Base-by-base conservation (phyloP, 768 basidiomycete species). In the Tylopilus balloui region DNA sequence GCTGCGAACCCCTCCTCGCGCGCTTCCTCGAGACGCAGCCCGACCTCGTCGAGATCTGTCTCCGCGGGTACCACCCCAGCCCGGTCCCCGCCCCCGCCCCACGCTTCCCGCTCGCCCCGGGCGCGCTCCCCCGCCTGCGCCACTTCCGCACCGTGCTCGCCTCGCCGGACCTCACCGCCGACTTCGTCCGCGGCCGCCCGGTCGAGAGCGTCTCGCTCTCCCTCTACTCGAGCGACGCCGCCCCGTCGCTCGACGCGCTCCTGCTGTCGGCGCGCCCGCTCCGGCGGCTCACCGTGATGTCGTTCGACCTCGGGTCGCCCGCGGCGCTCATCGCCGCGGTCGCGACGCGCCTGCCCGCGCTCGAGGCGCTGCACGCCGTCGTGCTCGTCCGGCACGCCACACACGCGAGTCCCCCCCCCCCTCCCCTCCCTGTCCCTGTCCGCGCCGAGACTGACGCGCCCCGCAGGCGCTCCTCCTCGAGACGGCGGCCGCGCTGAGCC, bases 351-450 rank as follows among this genome's bases (percentile, higher is more conserved):
- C 68, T 83, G 5, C 73, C 75, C 0, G 45, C 69, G 28, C 65
- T 86, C 41, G 80, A 85, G 59, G 80, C 81, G 1, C 62, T 85
- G 25, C 81, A 84, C 56, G 66, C 84, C 25, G 80, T 85, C 10
- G 71, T 81, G 39, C 66, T 83, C 19, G 69, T 77, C 53, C 71
- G 76, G 3, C 71, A 74, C 13, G 77, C 77, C 45, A 72, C 70
- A 3, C 66, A 72, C 39, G 80, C 74, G 55, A 57, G 80, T 69
- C 34, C 34, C 34, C 34, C 3, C 13, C 32, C 15, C 32, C 32
- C 24, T 4, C 8, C 8, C 24, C 11, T n/a, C 32, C 32, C 7
- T 7, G 32, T 17, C 31, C n/a, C n/a, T 25, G 24, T 25, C 24
- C 8, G 24, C n/a, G n/a, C n/a, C n/a, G n/a, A n/a, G n/a, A n/a